A percentile compares a stretch with the other conserved stretches of the same genome.
Evolutionary conservation across 257 asterid species (phyloP).

Genomic region (Solanum ossicruentum): DNA sequence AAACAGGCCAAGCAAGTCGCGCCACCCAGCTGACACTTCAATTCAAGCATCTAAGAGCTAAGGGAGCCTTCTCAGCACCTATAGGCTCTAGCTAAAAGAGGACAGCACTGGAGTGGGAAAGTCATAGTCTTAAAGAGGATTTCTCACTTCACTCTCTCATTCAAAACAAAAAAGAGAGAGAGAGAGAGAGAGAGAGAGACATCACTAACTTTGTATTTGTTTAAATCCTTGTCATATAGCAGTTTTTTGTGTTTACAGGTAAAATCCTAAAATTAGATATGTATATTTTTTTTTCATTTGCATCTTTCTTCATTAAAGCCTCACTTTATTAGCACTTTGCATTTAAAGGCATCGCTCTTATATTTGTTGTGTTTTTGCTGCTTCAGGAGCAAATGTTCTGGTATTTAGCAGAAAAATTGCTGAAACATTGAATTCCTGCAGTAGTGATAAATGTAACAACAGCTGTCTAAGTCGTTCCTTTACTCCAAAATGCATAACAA

Average conservation of each 20-base stretch:
- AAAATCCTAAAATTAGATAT: not conserved
- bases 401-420: not conserved
- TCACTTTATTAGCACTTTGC: not conserved
- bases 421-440: not conserved
- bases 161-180: not conserved
- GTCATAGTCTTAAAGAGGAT: too few species aligned
- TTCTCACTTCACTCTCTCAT: too few species aligned
- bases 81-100: not conserved
- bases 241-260: not conserved
- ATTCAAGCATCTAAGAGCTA: not conserved
- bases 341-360: not conserved
- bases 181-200: not conserved
- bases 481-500: not conserved
- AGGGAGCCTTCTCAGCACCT: not conserved
- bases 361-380: not conserved
- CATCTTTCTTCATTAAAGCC: not conserved
- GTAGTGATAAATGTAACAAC: not conserved
- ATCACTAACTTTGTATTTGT: not conserved
- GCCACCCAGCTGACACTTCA: not conserved
- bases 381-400: not conserved
- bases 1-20: not conserved
- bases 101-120: not conserved
- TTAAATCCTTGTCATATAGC: not conserved
- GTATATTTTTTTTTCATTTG: not conserved
- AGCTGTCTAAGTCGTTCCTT: not conserved